Base-by-base conservation (phyloP, 2,329 filamentous ascomycete species). In the Zymoseptoria ardabiliae region DNA sequence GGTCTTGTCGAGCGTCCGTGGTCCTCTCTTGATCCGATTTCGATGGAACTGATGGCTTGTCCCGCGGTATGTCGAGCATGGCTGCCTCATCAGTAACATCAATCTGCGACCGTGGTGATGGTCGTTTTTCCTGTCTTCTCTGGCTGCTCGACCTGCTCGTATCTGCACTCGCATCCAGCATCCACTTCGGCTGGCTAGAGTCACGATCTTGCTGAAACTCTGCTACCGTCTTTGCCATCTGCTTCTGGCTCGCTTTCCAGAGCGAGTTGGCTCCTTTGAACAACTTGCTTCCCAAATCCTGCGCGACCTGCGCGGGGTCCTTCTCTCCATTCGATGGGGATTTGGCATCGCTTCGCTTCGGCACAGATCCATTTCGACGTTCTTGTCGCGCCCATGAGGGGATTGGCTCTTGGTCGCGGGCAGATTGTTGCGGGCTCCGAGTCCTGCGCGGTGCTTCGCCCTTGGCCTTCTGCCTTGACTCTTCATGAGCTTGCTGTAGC, bases 181-280 rank as follows among this genome's bases (percentile, higher is more conserved):
- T 96, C 94, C 94, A 99, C 71, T 90, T 94, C 0, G 94, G 94
- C 71, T 96, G 90, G 69, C 74, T 89, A 2, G 88, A 81, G 69
- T 96, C 91, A 23, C 80, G 82, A 69, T 96, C 91, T 56, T 80
- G 76, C 66, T 85, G 84, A 60, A 97, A 89, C 17, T 99, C 94
- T 8, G 91, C 86, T 35, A 97, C 89, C 4, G 91, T 93, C 74
- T 94, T 91, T 69, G 96, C 91, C 59, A 97, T 84, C 72, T 90
- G 92, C 75, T 96, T 99, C 70, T 92, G 90, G 0, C 93, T 87
- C 2, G 89, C 90, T 72, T 96, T 99, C 94, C 94, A 99, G 0
- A 97, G 77, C 0, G 90, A 93, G 66, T 95, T 96, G 1, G 94
- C 94, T 2, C 92, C 94, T 73, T 99, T 99, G 73, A 97, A 86